Evolutionary conservation across 2,329 filamentous ascomycete species (phyloP).

Genomic region (Aspergillus fumigatus): DNA sequence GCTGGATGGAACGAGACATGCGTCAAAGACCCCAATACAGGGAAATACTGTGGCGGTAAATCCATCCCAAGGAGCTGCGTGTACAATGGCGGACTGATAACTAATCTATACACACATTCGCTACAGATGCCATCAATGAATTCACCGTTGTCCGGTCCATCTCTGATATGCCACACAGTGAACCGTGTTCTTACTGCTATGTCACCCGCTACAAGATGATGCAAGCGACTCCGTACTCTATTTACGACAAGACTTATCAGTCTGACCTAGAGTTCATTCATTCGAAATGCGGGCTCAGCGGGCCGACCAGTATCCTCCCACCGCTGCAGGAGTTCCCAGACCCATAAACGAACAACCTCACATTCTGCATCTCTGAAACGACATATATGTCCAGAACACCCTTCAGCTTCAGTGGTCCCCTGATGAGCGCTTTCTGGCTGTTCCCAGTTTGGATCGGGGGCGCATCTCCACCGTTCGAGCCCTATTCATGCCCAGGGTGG

Average conservation of each 20-base stretch:
- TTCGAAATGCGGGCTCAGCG: constrained; percentile 1
- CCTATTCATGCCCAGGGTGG: no score
- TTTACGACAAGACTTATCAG: constrained; percentile 13
- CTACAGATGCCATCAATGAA: constrained; percentile 6
- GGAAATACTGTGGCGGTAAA: constrained; percentile 2
- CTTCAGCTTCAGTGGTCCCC: no score
- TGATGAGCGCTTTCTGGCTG: no score
- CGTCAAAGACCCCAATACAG: not conserved
- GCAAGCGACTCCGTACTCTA: constrained; percentile 20
- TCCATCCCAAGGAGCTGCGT: not conserved
- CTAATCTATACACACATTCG: not conserved
- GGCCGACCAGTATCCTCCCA: constrained; percentile 1
- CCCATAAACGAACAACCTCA: not conserved
- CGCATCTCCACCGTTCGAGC: no score
- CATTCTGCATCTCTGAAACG: constrained; percentile 6
- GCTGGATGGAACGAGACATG: constrained; percentile 3
- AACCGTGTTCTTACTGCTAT: constrained; percentile 23
- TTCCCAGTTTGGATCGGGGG: no score
- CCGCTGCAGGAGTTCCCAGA: not conserved
- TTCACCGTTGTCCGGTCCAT: constrained; percentile 12
- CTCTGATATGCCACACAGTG: constrained; percentile 14
- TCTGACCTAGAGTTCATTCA: constrained; percentile 1
- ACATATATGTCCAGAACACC: no score
- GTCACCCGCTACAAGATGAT: constrained; percentile 16
- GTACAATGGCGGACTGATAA: not conserved